Base-by-base conservation (phyloP, 2,329 filamentous ascomycete genomes). In the Phialocephala sp. region DNA sequence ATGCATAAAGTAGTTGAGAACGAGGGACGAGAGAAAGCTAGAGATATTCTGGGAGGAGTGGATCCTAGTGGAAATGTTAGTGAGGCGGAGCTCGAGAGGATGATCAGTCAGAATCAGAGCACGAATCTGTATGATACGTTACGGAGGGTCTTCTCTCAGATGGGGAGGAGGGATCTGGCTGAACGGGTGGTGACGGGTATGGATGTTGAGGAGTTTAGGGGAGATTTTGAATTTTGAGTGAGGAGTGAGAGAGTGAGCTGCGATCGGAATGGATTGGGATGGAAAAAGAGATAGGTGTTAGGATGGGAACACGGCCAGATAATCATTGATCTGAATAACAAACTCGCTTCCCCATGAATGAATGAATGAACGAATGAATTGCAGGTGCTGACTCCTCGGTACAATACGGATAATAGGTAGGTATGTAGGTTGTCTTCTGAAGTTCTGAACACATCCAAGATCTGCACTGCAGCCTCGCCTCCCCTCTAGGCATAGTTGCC, bases 101-200 rank as follows among this genome's bases (percentile, higher is more conserved):
- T 97, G 89, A 90, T 96, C 62, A 90, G 90, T 60, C 94, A 98
- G 82, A 99, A 99, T 80, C 89, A 96, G 77, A 97, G 93, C 82
- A 97, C 94, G 59, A 99, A 97, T 74, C 82, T 99, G 66, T 97
- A 97, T 78, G 96, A 99, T 78, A 99, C 96, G 14, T 81, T 99
- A 68, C 83, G 94, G 68, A 84, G 96, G 66, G 95, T 98, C n/a
- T 98, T 99, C 79, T 94, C 89, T 11, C 93, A 97, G 81, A 98
- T 99, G 95, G 91, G 91, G 2, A 83, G 95, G 65, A 83, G 93
- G 64, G 95, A 99, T 79, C 77, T 99, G 75, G 91, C 91, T 2
- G 94, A 98, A 77, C 86, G 89, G 81, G 95, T 97, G 6, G 89
- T 94, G 14, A 87, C 89, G 0, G 94, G 94, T 32, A 94, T 99